phyloP scores from a whole-genome alignment of 352 stramenopile species.

The Phytophthora brassicae region DNA sequence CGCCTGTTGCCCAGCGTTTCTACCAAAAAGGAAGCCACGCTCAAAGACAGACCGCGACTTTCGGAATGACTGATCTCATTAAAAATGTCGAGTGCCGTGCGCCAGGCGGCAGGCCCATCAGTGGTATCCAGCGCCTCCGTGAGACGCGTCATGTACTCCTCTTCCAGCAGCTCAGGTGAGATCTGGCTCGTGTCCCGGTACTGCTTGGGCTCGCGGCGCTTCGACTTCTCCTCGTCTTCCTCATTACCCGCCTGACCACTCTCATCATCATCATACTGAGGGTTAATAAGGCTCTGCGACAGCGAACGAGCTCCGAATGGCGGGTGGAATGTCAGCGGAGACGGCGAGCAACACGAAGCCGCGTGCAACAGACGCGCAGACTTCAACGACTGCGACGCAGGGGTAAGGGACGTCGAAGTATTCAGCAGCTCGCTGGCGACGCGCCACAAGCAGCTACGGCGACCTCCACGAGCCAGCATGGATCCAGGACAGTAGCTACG shows the following conservation, averaged over 20 bases:
- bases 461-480: slow-evolving; percentile 31
- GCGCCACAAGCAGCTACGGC: slow-evolving; percentile 18
- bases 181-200: slow-evolving; percentile 21
- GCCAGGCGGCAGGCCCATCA: slow-evolving; percentile 40
- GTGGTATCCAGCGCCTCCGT: slow-evolving; percentile 33
- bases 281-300: slow-evolving; percentile 21
- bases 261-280: slow-evolving; percentile 17
- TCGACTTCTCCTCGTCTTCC: background rate
- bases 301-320: slow-evolving; percentile 20
- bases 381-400: background rate
- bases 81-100: slow-evolving; percentile 54
- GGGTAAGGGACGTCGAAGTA: background rate
- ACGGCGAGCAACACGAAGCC: background rate
- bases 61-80: slow-evolving; percentile 39
- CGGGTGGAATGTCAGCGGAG: background rate
- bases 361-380: background rate
- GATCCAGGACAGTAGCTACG: slow-evolving; percentile 1
- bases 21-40: slow-evolving; percentile 65
- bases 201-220: background rate
- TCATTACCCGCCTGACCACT: too few relatives aligned
- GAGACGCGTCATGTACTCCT: slow-evolving; percentile 30
- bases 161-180: slow-evolving; percentile 21
- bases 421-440: slow-evolving; percentile 13
- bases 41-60: slow-evolving; percentile 40
- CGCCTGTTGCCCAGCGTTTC: slow-evolving; percentile 53